Conservation (phyloP, 1,284 basidiomycete genomes). For the Sporisorium scitamineum region DNA sequence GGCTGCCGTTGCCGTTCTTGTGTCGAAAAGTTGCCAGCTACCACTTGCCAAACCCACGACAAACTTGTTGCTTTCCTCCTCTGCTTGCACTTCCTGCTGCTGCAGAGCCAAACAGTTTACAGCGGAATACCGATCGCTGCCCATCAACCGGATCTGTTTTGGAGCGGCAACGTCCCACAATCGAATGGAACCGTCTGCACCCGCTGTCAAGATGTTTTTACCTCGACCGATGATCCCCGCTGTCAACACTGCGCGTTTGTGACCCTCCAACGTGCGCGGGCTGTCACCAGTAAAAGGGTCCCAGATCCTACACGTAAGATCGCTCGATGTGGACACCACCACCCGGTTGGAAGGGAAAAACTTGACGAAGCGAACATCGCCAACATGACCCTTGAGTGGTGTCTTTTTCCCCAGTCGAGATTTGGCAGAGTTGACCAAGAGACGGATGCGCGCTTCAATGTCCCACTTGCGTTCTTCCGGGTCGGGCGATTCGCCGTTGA, state of each 20-base stretch:
- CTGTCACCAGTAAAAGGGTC: slow-evolving; percentile 71
- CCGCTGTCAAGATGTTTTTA: slow-evolving; percentile 75
- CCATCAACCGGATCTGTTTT: slow-evolving; percentile 69
- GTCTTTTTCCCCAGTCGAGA: slow-evolving; percentile 25
- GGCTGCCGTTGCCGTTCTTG: slow-evolving; percentile 72
- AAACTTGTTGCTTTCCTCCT: slow-evolving; percentile 22
- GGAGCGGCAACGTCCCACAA: slow-evolving; percentile 80
- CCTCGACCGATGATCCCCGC: slow-evolving; percentile 77
- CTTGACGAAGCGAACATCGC: slow-evolving; percentile 55
- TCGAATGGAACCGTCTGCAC: slow-evolving; percentile 78
- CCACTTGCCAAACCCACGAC: slow-evolving; percentile 75
- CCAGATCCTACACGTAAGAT: slow-evolving; percentile 76
- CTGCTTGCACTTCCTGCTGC: slow-evolving; percentile 7
- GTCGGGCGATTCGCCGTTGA: slow-evolving; percentile 21
- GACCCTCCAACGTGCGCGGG: slow-evolving; percentile 77
- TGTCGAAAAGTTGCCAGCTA: slow-evolving; percentile 75
- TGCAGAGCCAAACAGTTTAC: slow-evolving; percentile 72
- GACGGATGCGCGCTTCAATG: slow-evolving; percentile 33
- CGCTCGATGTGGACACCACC: slow-evolving; percentile 76
- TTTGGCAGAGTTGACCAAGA: slow-evolving; percentile 26
- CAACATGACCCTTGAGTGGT: slow-evolving; percentile 54
- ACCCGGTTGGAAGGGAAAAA: slow-evolving; percentile 66
- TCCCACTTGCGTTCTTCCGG: slow-evolving; percentile 39
- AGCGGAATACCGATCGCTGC: slow-evolving; percentile 69
- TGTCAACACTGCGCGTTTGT: slow-evolving; percentile 74